Base-by-base conservation (phyloP, 2,329 filamentous ascomycete species). In the Bipolaris bicolor region DNA sequence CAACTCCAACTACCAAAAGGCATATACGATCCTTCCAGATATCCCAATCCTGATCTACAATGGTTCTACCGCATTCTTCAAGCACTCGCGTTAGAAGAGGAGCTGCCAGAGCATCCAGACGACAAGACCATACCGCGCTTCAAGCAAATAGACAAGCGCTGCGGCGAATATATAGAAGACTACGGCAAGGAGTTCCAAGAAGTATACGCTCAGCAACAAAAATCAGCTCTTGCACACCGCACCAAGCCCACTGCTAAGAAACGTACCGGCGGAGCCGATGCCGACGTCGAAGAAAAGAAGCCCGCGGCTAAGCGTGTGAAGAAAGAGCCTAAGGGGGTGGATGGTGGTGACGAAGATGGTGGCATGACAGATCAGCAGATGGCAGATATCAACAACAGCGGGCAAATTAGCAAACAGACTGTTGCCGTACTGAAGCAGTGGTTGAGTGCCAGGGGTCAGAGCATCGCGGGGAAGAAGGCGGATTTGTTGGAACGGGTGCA, bases 21-120 rank as follows among this genome's bases (percentile, higher is more conserved):
- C 5, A 82, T 85, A 31, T 99, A 96, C 71, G 90, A 96, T 64
- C 93, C 94, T 1, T 81, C 82, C 1, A 95, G 90, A 70, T 98
- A 97, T 69, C 91, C 95, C 0, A 99, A 99, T 61, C 92, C 93
- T 71, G 85, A 90, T 7, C 82, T 99, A 22, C 95, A 99, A 78
- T 99, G 94, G 93, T 95, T 98, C 79, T 99, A 98, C 81, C 89
- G 87, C 60, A 96, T 99, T 44, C 80, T 99, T 0, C 95, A 99
- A 77, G 90, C 91, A 6, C 83, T 97, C 55, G 95, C 95, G 0
- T 82, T 99, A 0, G 93, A 97, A 34, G 95, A 99, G 73, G 93
- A 97, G 64, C 79, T 96, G 1, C 93, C 93, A 0, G 88, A 90
- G 18, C 78, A 83, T 44, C 81, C 85, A 1, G 84, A 88, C 48